phyloP scores from a whole-genome alignment of 2,329 filamentous ascomycete species.

The Fusarium sp. region DNA sequence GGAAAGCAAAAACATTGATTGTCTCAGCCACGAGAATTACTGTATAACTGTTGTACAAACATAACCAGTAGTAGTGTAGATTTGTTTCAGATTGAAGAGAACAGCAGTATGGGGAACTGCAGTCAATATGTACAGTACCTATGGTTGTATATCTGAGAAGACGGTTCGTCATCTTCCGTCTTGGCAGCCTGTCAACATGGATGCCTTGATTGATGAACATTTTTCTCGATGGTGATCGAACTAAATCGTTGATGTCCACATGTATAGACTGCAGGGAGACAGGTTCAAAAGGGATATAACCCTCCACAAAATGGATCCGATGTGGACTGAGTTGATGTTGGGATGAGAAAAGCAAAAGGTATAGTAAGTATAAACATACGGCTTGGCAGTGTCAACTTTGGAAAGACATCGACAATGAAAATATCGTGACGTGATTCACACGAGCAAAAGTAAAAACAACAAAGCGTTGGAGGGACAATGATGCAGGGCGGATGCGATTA shows the following conservation, averaged over 20 bases:
- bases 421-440: conserved; percentile 17
- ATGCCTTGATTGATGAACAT: neutral
- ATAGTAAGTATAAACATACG: neutral
- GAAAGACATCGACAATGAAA: neutral
- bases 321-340: neutral
- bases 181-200: neutral
- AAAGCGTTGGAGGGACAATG: conserved; percentile 22
- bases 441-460: neutral
- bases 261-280: neutral
- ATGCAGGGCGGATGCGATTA: conserved; percentile 4
- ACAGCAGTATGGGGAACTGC: neutral
- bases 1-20: neutral
- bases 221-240: conserved; percentile 1
- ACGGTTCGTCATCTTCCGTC: neutral
- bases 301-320: conserved; percentile 7
- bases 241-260: conserved; percentile 7
- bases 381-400: conserved; percentile 5
- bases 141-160: neutral
- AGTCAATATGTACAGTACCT: neutral
- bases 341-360: neutral
- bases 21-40: neutral
- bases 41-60: neutral
- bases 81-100: neutral
- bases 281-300: conserved; percentile 7
- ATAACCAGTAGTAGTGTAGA: neutral